Conservation (phyloP, 768 basidiomycete species). For the Serendipita sp. region DNA sequence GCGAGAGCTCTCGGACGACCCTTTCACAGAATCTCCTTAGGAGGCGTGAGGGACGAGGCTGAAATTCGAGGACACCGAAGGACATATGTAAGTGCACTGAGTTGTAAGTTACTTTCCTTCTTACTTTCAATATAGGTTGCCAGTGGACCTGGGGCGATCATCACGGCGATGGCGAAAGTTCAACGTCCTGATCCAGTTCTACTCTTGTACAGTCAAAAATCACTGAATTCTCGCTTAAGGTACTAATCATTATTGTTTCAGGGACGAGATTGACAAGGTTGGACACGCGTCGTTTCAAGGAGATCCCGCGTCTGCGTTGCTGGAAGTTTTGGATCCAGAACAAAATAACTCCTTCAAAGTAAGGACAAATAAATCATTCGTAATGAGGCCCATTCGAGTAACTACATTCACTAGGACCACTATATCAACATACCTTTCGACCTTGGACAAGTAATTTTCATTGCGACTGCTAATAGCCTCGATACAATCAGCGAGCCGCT, state of each 20-base stretch:
- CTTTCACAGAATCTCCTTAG: constrained; percentile 84
- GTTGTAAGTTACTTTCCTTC: constrained; percentile 11
- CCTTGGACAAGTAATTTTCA: constrained; percentile 76
- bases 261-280: constrained; percentile 86
- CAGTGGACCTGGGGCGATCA: constrained; percentile 68
- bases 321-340: constrained; percentile 90
- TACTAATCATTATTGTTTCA: constrained; percentile 10
- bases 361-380: not conserved
- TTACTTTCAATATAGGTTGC: constrained; percentile 28
- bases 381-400: no score
- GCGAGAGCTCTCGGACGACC: constrained; percentile 70
- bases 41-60: constrained; percentile 87
- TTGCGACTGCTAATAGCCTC: constrained; percentile 82
- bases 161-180: constrained; percentile 74
- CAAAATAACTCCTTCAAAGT: constrained; percentile 47
- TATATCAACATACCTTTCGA: constrained; percentile 83
- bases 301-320: constrained; percentile 75
- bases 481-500: constrained; percentile 82
- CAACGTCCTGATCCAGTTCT: constrained; percentile 69
- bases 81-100: constrained; percentile 47
- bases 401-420: constrained; percentile 60
- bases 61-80: constrained; percentile 63
- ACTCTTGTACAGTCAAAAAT: constrained; percentile 35
- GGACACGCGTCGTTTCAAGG: constrained; percentile 72
- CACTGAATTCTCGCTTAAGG: not conserved